Conservation (phyloP, 306 rosid genomes). For the Macrotyloma uniflorum region DNA sequence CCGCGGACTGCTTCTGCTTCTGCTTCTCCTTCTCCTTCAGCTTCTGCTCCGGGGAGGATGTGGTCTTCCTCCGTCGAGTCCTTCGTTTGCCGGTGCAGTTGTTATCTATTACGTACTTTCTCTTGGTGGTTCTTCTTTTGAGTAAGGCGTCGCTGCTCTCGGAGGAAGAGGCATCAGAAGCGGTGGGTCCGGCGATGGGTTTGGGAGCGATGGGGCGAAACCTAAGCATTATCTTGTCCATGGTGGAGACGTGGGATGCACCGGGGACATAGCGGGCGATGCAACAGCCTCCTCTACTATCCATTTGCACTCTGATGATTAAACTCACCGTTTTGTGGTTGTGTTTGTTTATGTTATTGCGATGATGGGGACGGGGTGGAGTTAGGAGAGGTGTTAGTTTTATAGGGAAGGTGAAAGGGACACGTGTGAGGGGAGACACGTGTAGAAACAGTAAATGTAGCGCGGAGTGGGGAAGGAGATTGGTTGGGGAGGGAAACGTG, state of each 20-base stretch:
- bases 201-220: slow-evolving; percentile 93
- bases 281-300: slow-evolving; percentile 79
- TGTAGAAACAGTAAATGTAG: slow-evolving; percentile 17
- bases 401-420: slow-evolving; percentile 45
- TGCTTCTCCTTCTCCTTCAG: neutral
- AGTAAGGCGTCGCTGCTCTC: slow-evolving; percentile 37
- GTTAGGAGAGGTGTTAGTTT: neutral
- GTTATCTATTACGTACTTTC: slow-evolving; percentile 50
- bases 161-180: slow-evolving; percentile 47
- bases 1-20: slow-evolving; percentile 17
- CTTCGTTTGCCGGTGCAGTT: slow-evolving; percentile 33
- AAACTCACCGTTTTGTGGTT: neutral
- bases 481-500: slow-evolving; percentile 59
- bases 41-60: slow-evolving; percentile 20
- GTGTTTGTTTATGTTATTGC: neutral
- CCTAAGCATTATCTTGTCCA: slow-evolving; percentile 70
- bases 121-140: slow-evolving; percentile 37
- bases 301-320: slow-evolving; percentile 46
- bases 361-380: neutral
- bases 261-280: slow-evolving; percentile 61
- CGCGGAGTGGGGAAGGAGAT: slow-evolving; percentile 39
- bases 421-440: slow-evolving; percentile 49
- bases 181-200: slow-evolving; percentile 49
- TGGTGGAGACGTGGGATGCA: slow-evolving; percentile 50
- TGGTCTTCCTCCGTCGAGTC: slow-evolving; percentile 42